phyloP scores from a whole-genome alignment of 2,329 filamentous ascomycete species.

The Monascus ruber region DNA sequence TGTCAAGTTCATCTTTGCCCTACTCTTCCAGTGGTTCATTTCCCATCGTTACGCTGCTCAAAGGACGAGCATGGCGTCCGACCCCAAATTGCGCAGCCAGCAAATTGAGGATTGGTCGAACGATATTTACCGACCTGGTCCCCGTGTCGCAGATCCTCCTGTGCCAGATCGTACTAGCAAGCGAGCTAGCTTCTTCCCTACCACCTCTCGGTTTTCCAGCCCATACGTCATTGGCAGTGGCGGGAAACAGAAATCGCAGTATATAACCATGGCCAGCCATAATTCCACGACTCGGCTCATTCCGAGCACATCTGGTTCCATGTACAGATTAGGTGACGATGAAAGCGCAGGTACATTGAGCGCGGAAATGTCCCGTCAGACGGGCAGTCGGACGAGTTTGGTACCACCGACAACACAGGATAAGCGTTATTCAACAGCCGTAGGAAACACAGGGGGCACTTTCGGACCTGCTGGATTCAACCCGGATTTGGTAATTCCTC shows the following conservation, averaged over 20 bases:
- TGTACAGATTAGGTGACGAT: conserved; percentile 54
- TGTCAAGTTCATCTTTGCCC: conserved; percentile 75
- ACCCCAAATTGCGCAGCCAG: conserved; percentile 72
- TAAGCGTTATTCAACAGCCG: conserved; percentile 41
- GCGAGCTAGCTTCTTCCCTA: conserved; percentile 79
- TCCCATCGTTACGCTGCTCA: conserved; percentile 71
- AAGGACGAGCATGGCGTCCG: conserved; percentile 71
- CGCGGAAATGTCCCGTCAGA: conserved; percentile 27
- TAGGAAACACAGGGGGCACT: conserved; percentile 55
- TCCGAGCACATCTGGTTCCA: conserved; percentile 46
- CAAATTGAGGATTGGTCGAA: conserved; percentile 98
- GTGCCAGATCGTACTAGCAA: conserved; percentile 65
- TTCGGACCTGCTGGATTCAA: conserved; percentile 82
- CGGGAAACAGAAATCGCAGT: conserved; percentile 43
- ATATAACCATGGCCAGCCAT: conserved; percentile 94
- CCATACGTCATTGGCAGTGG: conserved; percentile 66
- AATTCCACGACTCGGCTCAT: conserved; percentile 62
- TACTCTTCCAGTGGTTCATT: conserved; percentile 95
- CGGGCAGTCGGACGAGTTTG: conserved; percentile 45
- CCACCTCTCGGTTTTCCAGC: conserved; percentile 87
- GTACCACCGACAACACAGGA: conserved; percentile 42
- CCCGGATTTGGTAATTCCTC: conserved; percentile 87
- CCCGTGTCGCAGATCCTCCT: conserved; percentile 64
- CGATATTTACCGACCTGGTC: conserved; percentile 88
- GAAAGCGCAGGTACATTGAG: conserved; percentile 47